Conservation (phyloP, 2,329 filamentous ascomycete species). For the Chaetomium sp. region DNA sequence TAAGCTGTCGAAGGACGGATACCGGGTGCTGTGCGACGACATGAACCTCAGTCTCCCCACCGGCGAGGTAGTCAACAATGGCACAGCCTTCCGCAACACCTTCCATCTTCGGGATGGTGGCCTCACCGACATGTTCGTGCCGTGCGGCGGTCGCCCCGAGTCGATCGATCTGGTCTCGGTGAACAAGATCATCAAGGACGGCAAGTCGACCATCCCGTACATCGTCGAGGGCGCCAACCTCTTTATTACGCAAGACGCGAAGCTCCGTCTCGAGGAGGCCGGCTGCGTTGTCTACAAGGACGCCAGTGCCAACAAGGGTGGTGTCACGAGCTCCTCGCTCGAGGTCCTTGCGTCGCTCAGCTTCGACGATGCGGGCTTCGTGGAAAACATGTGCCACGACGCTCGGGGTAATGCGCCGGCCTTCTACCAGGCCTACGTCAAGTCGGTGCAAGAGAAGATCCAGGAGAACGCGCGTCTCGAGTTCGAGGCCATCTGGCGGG, state of each 20-base stretch:
- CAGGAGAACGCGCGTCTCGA: constrained; percentile 86
- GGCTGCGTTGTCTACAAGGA: constrained; percentile 96
- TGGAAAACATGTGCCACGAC: constrained; percentile 89
- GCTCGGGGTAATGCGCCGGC: constrained; percentile 63
- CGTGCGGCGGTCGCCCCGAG: constrained; percentile 92
- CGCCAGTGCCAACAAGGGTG: constrained; percentile 96
- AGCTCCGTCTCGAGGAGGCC: constrained; percentile 89
- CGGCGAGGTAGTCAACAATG: constrained; percentile 83
- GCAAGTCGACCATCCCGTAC: constrained; percentile 82
- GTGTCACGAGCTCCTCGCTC: constrained; percentile 92
- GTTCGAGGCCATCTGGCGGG: constrained; percentile 97
- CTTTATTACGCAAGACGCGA: constrained; percentile 98
- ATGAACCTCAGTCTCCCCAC: constrained; percentile 78
- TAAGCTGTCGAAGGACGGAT: constrained; percentile 83
- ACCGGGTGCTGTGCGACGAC: constrained; percentile 88
- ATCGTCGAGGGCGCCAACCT: constrained; percentile 97
- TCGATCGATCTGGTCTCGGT: constrained; percentile 90
- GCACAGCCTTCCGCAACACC: constrained; percentile 93
- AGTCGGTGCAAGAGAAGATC: constrained; percentile 84
- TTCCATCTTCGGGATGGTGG: constrained; percentile 81
- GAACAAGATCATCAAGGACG: constrained; percentile 79
- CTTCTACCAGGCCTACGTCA: constrained; percentile 93
- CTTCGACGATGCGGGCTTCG: constrained; percentile 85
- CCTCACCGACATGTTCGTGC: constrained; percentile 82
- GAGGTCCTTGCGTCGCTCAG: constrained; percentile 92